Evolutionary conservation across 805 yeast species (phyloP).

Genomic region (Ogataea pini): DNA sequence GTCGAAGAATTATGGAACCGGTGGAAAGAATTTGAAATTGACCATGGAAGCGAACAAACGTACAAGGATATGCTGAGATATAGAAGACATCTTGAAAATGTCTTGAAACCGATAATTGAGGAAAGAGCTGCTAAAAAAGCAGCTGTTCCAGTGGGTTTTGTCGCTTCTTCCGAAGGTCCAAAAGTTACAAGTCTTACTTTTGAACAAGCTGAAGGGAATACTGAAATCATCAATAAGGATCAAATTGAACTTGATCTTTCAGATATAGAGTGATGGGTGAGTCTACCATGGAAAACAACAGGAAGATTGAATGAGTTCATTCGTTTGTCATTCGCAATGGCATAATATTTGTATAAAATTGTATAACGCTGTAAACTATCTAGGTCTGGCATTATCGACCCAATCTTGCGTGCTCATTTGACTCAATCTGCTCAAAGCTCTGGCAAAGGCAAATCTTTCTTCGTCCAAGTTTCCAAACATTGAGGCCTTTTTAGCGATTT

Average conservation of each 20-base stretch:
- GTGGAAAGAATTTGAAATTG: slow-evolving; percentile 77
- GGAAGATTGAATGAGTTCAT: too few relatives aligned
- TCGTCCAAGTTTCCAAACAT: slow-evolving; percentile 85
- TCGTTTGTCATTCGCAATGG: too few relatives aligned
- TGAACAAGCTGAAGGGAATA: slow-evolving; percentile 2
- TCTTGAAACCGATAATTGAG: slow-evolving; percentile 24
- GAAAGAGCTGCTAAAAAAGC: slow-evolving; percentile 19
- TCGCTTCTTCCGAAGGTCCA: slow-evolving; percentile 42
- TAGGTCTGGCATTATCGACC: slow-evolving; percentile 52
- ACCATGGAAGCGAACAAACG: slow-evolving; percentile 66
- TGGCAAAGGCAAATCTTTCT: slow-evolving; percentile 93
- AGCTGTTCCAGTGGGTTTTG: slow-evolving; percentile 48
- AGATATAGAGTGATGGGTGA: slow-evolving; percentile 21
- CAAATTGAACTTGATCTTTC: slow-evolving; percentile 57
- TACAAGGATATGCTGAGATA: slow-evolving; percentile 72
- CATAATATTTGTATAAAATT: slow-evolving; percentile 2
- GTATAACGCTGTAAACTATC: slow-evolving; percentile 10
- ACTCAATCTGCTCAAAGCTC: slow-evolving; percentile 86
- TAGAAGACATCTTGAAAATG: slow-evolving; percentile 44
- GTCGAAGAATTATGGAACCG: slow-evolving; percentile 51
- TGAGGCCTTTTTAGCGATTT: slow-evolving; percentile 66
- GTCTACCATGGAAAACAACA: too few relatives aligned
- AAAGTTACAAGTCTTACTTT: slow-evolving; percentile 32
- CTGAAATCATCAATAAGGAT: slow-evolving; percentile 48
- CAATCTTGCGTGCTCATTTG: slow-evolving; percentile 95